Evolutionary conservation across 1,284 basidiomycete species (phyloP), one percentile per base, ranked within the genome.

Genomic region (Phylloboletellus chloephorus): DNA sequence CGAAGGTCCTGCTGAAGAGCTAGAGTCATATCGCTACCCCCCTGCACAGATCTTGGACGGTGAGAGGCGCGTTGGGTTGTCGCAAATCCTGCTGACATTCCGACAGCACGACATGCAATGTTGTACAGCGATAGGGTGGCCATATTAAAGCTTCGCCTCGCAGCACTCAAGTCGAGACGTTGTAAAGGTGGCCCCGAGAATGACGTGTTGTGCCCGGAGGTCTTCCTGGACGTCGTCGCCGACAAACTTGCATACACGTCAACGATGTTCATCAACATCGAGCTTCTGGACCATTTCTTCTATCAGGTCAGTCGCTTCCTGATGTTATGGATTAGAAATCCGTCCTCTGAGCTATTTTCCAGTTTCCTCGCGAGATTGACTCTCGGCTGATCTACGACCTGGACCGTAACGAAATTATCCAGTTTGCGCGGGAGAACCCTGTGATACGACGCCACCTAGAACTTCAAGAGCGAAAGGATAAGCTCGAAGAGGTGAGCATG

Each of bases 221-320:
- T 89, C 0, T 98, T 98, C 76, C 73, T 99, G 46, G 86, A 93
- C 53, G 91, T 96, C 21, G 92, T 99, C 8, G 91, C 95, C 2
- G 92, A 98, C 64, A 98, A 98, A 67, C 74, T 99, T 24, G 92
- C 95, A 0, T 88, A 94, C 60, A 98, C 94, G 0, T 88, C 91
- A 1, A 83, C 94, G 2, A 93, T 98, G 88, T 98, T 98, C 67
- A 95, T 99, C 73, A 97, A 90, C 67, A 94, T 97, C 45, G 95
- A 98, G 64, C 72, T 98, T 7, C 76, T 98, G 1, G 89, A 94
- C 57, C 93, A 98, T 58, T 99, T 98, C 76, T 98, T 98, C 71
- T 97, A 98, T 61, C 90, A 93, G 71, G 88, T 88, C 52, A 41
- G 73, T 57, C 11, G 7, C 26, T n/a, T 17, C 16, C 19, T 22